Base-by-base conservation (phyloP, 768 basidiomycete species). In the Macrolepiota dolichaula region DNA sequence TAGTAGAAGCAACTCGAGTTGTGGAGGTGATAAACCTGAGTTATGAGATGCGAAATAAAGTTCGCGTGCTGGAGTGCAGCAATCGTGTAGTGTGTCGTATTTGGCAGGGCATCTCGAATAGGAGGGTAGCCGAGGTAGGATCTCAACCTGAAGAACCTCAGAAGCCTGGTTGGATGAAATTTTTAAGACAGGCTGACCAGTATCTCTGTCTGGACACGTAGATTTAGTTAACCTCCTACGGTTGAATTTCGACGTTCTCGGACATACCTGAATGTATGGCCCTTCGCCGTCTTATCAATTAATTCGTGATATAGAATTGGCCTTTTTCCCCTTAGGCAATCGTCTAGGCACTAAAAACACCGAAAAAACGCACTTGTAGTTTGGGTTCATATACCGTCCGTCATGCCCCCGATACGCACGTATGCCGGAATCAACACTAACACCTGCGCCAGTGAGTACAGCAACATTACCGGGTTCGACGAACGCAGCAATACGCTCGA, bases 351-450 rank as follows among this genome's bases (percentile, higher is more conserved):
- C 58, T 19, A 40, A 59, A 46, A 55, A 60, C 32, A 15, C 15
- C 32, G 36, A 59, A 29, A 29, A 36, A 46, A 71, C 83, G 65
- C 67, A 92, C 91, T 86, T 88, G 78, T 91, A 93, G 72, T 93
- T 89, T n/a, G 90, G 91, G 68, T 94, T 92, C 85, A 91, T 85
- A 73, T 94, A 94, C 64, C 88, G 78, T 15, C 95, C 95, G 68
- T 96, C 91, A 63, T 79, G 71, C 40, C 95, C 95, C 60, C 95
- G 79, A 73, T 98, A 97, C n/a, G 95, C 94, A 65, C 93, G 80
- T 62, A 98, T 96, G 49, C 96, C 96, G 27, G 91, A 93, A 72
- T 98, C 96, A 29, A 98, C 95, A 71, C 91, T 92, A 65, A 97
- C 92, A 6, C 96, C 96, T 0, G 96, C 96, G 2, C 95, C 95